phyloP scores from a whole-genome alignment of 2,329 filamentous ascomycete genomes.

The Diaporthe batatas region DNA sequence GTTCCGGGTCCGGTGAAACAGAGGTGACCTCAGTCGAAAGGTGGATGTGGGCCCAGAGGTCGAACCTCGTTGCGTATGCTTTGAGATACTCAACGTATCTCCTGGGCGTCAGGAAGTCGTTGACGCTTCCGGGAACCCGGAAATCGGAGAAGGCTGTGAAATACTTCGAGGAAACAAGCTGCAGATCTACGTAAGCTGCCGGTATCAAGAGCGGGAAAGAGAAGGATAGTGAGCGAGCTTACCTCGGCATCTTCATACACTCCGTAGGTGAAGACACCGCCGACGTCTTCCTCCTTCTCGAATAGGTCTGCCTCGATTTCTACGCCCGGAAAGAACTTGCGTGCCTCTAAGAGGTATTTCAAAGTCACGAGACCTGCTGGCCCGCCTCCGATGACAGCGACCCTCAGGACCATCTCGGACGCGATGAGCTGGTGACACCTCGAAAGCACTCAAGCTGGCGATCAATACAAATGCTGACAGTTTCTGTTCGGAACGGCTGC shows the following conservation, averaged over 20 bases:
- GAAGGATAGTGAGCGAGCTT: background rate
- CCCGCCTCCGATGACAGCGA: constrained; percentile 56
- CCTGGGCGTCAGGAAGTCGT: constrained; percentile 53
- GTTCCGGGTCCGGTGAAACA: constrained; percentile 30
- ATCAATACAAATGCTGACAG: background rate
- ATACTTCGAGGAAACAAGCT: constrained; percentile 59
- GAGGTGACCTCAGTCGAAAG: constrained; percentile 49
- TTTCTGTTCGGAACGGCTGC: background rate
- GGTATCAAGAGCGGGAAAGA: background rate
- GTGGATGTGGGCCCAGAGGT: constrained; percentile 51
- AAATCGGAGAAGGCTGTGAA: constrained; percentile 62
- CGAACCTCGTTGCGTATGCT: constrained; percentile 52
- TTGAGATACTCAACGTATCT: constrained; percentile 54
- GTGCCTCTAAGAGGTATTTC: constrained; percentile 53
- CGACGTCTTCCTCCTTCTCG: constrained; percentile 55
- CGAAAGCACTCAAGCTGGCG: background rate
- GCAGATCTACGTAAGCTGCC: constrained; percentile 5
- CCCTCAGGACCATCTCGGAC: constrained; percentile 36
- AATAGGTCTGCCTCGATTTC: constrained; percentile 58
- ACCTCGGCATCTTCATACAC: constrained; percentile 60
- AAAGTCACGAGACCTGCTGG: constrained; percentile 55
- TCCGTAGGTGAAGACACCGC: constrained; percentile 58
- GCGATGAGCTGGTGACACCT: background rate
- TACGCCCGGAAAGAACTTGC: constrained; percentile 48
- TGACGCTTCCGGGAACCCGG: constrained; percentile 51